phyloP scores from a whole-genome alignment of 2,329 filamentous ascomycete genomes.

The Colletotrichum simmondsii region DNA sequence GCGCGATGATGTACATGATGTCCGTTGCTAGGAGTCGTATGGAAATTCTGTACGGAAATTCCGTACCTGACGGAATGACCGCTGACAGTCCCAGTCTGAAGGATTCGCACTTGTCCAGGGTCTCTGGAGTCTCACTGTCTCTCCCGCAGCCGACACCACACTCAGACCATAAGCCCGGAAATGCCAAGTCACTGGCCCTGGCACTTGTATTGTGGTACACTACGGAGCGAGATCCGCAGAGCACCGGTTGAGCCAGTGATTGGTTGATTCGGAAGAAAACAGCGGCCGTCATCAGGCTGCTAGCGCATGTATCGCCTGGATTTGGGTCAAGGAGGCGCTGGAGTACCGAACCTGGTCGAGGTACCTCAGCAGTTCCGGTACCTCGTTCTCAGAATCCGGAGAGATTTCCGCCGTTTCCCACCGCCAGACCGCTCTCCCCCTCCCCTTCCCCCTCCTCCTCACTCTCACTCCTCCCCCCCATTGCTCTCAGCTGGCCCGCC shows the following conservation, averaged over 20 bases:
- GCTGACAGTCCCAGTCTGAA: not conserved
- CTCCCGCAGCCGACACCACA: conserved; percentile 10
- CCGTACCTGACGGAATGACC: conserved; percentile 1
- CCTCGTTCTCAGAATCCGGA: not conserved
- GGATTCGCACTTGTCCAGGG: conserved; percentile 9
- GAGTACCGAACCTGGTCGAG: no score
- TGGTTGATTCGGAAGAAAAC: conserved; percentile 2
- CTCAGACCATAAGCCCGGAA: conserved; percentile 25
- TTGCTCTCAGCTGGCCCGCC: not conserved
- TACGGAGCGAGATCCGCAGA: conserved; percentile 15
- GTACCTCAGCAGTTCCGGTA: conserved; percentile 7
- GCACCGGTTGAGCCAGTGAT: not conserved
- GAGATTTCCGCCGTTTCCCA: not conserved
- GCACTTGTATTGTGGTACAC: not conserved
- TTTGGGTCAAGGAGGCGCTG: not conserved
- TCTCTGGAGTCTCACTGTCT: not conserved
- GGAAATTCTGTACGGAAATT: not conserved
- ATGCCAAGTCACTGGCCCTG: conserved; percentile 16
- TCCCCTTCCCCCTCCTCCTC: not conserved
- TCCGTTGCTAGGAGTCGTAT: not conserved
- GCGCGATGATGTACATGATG: not conserved
- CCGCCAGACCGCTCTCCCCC: conserved; percentile 13
- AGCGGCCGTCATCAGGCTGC: conserved; percentile 3
- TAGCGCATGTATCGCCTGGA: not conserved
- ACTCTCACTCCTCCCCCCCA: conserved; percentile 5